A percentile compares a stretch with the other conserved stretches of the same genome.
Evolutionary conservation across 805 yeast genomes (phyloP).

Genomic region (Teunomyces lycoperdinae): DNA sequence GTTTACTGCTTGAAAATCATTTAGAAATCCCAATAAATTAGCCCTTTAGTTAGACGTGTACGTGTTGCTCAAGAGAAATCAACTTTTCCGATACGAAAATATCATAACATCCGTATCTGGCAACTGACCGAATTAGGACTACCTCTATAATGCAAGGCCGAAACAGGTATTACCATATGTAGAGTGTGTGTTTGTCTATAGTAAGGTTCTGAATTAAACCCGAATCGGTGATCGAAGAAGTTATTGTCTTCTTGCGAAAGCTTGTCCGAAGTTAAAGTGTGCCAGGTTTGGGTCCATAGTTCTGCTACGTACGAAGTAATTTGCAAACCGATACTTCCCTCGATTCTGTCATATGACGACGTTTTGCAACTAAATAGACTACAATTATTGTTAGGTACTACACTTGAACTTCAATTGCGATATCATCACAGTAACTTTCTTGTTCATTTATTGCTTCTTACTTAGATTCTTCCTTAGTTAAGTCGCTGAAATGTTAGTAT

Average conservation of each 20-base stretch:
- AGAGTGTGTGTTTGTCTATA: background rate
- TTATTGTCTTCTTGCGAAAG: too few species aligned
- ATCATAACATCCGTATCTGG: background rate
- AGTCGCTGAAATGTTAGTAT: conserved; percentile 29
- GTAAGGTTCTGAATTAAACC: background rate
- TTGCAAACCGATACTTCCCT: too few species aligned
- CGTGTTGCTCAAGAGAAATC: background rate
- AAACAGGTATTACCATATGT: background rate
- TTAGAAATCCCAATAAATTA: background rate
- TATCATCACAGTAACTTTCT: too few species aligned
- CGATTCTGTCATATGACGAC: too few species aligned
- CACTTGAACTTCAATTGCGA: too few species aligned
- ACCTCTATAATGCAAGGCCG: background rate
- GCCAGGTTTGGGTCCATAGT: too few species aligned
- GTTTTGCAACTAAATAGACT: too few species aligned
- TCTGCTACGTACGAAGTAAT: too few species aligned
- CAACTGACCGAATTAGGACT: background rate
- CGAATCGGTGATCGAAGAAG: background rate
- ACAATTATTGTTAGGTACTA: too few species aligned
- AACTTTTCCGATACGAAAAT: background rate
- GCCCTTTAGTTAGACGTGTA: background rate
- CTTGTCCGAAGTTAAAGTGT: too few species aligned
- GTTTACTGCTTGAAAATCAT: background rate
- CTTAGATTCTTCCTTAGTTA: conserved; percentile 41
- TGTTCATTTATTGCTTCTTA: conserved; percentile 12